A percentile compares a stretch with the other conserved stretches of the same genome.
These are phyloP conservation scores for Mitragyna speciosa DNA, from an alignment of 257 asterid species.

Conservation along the genomic window DNA sequence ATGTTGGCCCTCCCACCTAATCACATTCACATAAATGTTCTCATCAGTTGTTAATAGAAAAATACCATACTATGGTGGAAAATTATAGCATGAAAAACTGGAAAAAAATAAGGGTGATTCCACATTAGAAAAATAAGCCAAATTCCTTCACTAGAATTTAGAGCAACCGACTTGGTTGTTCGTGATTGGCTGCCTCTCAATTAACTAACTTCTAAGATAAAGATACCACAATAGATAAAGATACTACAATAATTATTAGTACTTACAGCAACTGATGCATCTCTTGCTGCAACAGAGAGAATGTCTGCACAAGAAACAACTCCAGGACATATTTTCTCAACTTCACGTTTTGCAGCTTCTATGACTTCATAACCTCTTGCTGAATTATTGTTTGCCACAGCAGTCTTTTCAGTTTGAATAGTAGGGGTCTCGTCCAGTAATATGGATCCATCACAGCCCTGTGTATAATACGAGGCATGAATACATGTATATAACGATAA, in stretches of 20 bases:
- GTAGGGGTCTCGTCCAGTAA: slow-evolving; percentile 21
- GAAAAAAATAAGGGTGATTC: too few relatives aligned
- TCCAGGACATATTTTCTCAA: slow-evolving; percentile 25
- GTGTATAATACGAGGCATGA: neutral
- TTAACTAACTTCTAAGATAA: too few relatives aligned
- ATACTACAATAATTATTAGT: too few relatives aligned
- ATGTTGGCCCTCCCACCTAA: slow-evolving; percentile 44
- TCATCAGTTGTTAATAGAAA: neutral
- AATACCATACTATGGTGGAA: neutral
- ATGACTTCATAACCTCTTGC: slow-evolving; percentile 27
- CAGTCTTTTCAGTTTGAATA: slow-evolving; percentile 21
- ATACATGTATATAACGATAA: too few relatives aligned
- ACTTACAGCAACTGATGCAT: slow-evolving; percentile 28
- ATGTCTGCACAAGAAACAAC: slow-evolving; percentile 32
- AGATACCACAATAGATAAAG: too few relatives aligned
- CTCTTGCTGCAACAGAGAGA: slow-evolving; percentile 29
- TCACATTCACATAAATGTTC: too few relatives aligned
- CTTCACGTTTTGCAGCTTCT: slow-evolving; percentile 20
- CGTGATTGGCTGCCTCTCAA: too few relatives aligned
- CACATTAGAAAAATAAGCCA: too few relatives aligned
- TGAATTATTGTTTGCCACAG: slow-evolving; percentile 16
- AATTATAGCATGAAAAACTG: too few relatives aligned
- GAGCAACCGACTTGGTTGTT: too few relatives aligned
- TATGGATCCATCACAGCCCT: slow-evolving; percentile 35
- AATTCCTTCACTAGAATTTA: too few relatives aligned